Base-by-base conservation (phyloP, 2,329 filamentous ascomycete genomes). In the Geosmithia flava region DNA sequence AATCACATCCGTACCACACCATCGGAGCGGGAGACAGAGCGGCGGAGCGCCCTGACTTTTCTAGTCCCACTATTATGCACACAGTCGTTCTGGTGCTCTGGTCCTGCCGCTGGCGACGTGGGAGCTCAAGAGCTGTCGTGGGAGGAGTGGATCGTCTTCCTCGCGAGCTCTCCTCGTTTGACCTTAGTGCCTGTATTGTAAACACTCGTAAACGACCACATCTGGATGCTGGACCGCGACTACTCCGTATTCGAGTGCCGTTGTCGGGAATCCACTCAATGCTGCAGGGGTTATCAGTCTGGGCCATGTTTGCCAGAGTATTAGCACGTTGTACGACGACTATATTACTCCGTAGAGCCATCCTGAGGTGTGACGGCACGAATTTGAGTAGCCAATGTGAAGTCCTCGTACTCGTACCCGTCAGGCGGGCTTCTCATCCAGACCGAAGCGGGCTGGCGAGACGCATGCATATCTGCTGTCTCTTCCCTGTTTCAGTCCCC, bases 11-110 rank as follows among this genome's bases (percentile, higher is more conserved):
- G 53, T 58, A 53, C 55, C 53, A 51, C 48, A 53, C 50, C 53
- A 54, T 57, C 56, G 58, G 58, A 49, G 53, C 52, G 48, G 50
- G 52, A 50, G 51, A 52, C 45, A 51, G 47, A 37, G 6, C 11
- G 33, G 52, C 45, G 51, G 47, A 37, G 33, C 11, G 33, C 33
- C 33, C 33, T 37, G 33, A 37, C 33, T 13, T 37, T 13, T 11
- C 11, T 37, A 11, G 33, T 37, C 33, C 33, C 33, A 37, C 33
- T 37, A 11, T 37, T 37, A 37, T 37, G 33, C 33, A 37, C 33
- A 37, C 11, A 37, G 33, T 11, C 33, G 11, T 37, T 37, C 33
- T 37, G 33, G 15, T 13, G 11, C 13, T 37, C 33, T 37, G 33
- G 15, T 13, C 33, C 15, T 11, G 33, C 33, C 11, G 33, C 15